A percentile compares a stretch with the other conserved stretches of the same genome.
These are phyloP conservation scores for Zygosaccharomyces gambellarensis DNA, from an alignment of 805 yeast species.

Conservation along the genomic window DNA sequence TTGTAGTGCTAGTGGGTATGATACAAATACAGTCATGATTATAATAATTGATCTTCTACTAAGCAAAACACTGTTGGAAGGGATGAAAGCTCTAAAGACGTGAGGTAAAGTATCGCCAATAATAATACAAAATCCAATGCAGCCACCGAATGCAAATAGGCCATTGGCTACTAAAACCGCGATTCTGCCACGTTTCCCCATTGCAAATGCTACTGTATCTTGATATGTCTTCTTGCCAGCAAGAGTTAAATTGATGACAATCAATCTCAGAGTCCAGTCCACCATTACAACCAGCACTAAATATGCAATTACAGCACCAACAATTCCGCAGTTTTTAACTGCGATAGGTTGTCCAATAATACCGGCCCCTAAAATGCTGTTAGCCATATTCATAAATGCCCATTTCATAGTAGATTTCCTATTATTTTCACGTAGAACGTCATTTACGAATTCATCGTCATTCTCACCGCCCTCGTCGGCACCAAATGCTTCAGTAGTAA, in stretches of 20 bases:
- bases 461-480: not conserved
- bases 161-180: conserved; percentile 72
- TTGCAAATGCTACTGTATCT: conserved; percentile 74
- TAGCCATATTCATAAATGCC: conserved; percentile 98
- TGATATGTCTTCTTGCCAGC: conserved; percentile 77
- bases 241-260: conserved; percentile 75
- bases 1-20: conserved; percentile 77
- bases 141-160: conserved; percentile 89
- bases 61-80: conserved; percentile 19
- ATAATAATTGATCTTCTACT: conserved; percentile 64
- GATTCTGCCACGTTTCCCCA: conserved; percentile 67
- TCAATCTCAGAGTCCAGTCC: conserved; percentile 82
- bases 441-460: conserved; percentile 7
- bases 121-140: conserved; percentile 88
- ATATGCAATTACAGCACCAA: conserved; percentile 65
- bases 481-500: not conserved
- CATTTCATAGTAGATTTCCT: conserved; percentile 58
- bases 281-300: conserved; percentile 60
- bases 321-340: conserved; percentile 68
- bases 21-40: conserved; percentile 62
- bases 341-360: conserved; percentile 93
- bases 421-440: conserved; percentile 21
- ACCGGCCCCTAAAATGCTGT: conserved; percentile 92
- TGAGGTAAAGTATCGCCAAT: conserved; percentile 95
- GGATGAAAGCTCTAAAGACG: conserved; percentile 64